A percentile compares a stretch with the other conserved stretches of the same genome.
Evolutionary conservation across 768 basidiomycete species (phyloP).

Genomic region (Mycena haematopus): DNA sequence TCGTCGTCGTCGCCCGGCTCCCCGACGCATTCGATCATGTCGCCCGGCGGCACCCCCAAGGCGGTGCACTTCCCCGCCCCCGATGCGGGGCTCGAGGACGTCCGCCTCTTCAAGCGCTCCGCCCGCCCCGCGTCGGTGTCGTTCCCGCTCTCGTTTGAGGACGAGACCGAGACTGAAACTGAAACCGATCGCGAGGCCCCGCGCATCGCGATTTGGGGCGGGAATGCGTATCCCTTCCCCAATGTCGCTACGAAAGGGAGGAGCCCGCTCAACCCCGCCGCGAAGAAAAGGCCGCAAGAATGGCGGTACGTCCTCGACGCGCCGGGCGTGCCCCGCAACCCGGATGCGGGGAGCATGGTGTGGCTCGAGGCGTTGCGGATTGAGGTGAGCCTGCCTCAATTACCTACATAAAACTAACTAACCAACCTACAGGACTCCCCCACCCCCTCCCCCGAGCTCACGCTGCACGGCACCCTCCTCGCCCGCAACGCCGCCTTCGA

Average conservation of each 20-base stretch:
- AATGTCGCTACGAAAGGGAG: not conserved
- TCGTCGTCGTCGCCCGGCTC: no score
- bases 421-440: no score
- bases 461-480: slow-evolving; percentile 76
- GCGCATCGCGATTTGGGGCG: not conserved
- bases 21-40: no score
- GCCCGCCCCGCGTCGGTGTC: slow-evolving; percentile 71
- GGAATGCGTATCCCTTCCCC: slow-evolving; percentile 15
- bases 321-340: slow-evolving; percentile 22
- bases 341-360: slow-evolving; percentile 17
- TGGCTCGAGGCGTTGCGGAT: slow-evolving; percentile 23
- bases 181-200: slow-evolving; percentile 28
- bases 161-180: slow-evolving; percentile 51
- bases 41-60: no score
- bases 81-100: slow-evolving; percentile 62
- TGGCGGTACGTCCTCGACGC: slow-evolving; percentile 27
- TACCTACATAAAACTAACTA: no score
- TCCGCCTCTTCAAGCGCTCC: slow-evolving; percentile 66
- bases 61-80: slow-evolving; percentile 86
- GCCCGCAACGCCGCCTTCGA: slow-evolving; percentile 90
- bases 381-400: not conserved
- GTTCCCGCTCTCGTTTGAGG: slow-evolving; percentile 28
- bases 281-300: not conserved
- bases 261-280: not conserved
- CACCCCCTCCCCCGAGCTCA: slow-evolving; percentile 23